phyloP scores from a whole-genome alignment of 2,329 filamentous ascomycete species.

The Arthrobotrys entomopaga region DNA sequence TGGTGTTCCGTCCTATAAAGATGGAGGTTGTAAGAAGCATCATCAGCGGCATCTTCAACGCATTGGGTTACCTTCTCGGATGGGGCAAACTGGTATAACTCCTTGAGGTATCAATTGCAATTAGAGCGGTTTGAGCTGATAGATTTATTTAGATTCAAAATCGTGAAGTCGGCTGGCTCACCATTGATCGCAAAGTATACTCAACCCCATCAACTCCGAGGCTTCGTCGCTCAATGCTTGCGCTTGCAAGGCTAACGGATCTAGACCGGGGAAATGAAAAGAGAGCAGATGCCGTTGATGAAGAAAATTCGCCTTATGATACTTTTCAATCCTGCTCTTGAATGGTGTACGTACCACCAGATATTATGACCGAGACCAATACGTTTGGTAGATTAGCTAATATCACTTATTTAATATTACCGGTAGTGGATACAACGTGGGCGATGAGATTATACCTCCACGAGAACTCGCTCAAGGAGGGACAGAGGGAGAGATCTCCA shows the following conservation, averaged over 20 bases:
- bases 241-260: no score
- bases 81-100: constrained; percentile 20
- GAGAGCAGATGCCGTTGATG: constrained; percentile 62
- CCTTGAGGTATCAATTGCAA: background rate
- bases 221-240: background rate
- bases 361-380: no score
- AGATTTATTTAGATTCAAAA: constrained; percentile 57
- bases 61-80: constrained; percentile 11
- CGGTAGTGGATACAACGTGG: constrained; percentile 61
- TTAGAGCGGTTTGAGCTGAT: background rate
- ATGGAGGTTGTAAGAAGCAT: no score
- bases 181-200: constrained; percentile 59
- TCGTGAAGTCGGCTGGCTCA: constrained; percentile 60
- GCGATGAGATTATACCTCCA: constrained; percentile 62
- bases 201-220: background rate
- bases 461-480: constrained; percentile 56
- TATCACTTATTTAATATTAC: background rate
- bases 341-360: constrained; percentile 60
- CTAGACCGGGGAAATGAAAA: constrained; percentile 60
- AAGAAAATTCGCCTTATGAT: constrained; percentile 64
- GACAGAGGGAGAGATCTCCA: constrained; percentile 59
- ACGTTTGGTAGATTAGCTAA: constrained; percentile 5
- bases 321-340: constrained; percentile 62
- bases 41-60: no score
- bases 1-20: no score